Evolutionary conservation across 1,284 basidiomycete genomes (phyloP).

Genomic region (Erythrobasidium hasegawianum): DNA sequence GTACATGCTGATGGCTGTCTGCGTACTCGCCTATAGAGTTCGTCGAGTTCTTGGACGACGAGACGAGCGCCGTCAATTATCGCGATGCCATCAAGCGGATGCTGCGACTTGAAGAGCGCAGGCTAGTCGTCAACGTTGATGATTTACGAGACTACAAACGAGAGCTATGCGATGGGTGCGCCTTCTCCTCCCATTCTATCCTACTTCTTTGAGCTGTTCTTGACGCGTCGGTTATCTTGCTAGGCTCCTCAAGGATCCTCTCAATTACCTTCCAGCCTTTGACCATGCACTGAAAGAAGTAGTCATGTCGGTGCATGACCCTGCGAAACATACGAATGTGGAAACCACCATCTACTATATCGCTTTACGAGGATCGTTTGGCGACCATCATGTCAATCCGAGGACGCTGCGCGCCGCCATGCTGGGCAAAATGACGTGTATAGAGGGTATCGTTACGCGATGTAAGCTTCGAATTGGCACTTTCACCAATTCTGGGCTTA

Average conservation of each 20-base stretch:
- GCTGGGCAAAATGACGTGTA: conserved; percentile 90
- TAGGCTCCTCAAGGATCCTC: conserved; percentile 81
- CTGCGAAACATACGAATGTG: conserved; percentile 69
- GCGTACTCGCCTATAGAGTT: conserved; percentile 8
- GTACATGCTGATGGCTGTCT: not conserved
- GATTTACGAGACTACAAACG: conserved; percentile 92
- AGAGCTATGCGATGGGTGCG: conserved; percentile 58
- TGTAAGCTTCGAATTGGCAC: conserved; percentile 63
- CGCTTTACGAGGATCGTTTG: conserved; percentile 97
- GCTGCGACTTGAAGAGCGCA: conserved; percentile 76
- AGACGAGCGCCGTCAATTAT: conserved; percentile 61
- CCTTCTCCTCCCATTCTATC: conserved; percentile 18
- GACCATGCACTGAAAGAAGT: conserved; percentile 77
- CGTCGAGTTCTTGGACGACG: conserved; percentile 22
- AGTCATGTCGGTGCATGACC: conserved; percentile 70
- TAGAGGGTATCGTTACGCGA: conserved; percentile 97
- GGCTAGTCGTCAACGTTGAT: conserved; percentile 94
- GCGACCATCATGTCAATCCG: conserved; percentile 96
- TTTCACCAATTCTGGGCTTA: no score
- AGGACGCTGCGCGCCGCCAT: conserved; percentile 82
- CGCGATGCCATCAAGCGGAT: conserved; percentile 78
- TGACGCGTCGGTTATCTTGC: not conserved
- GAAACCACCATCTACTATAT: conserved; percentile 57
- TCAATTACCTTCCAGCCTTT: conserved; percentile 84
- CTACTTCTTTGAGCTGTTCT: not conserved